Evolutionary conservation across 2,329 filamentous ascomycete genomes (phyloP).

Genomic region (Sarocladium kiliense): DNA sequence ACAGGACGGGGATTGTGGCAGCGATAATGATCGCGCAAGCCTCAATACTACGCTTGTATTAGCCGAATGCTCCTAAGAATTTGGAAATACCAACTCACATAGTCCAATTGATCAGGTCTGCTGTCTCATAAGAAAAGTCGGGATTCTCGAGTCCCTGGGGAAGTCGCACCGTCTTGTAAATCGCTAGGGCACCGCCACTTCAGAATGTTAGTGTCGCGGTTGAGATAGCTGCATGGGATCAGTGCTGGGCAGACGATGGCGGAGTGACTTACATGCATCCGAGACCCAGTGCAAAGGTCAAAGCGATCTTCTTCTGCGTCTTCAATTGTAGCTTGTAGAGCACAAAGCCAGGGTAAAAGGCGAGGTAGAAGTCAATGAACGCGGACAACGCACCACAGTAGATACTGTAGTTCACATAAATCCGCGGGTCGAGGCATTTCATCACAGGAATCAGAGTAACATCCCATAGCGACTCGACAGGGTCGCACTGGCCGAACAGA

Average conservation of each 20-base stretch:
- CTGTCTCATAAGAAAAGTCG: conserved; percentile 9
- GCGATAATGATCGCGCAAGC: conserved; percentile 10
- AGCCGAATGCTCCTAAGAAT: neutral
- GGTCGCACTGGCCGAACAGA: conserved; percentile 19
- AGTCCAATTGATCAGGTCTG: conserved; percentile 7
- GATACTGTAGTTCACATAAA: conserved; percentile 16
- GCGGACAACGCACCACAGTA: conserved; percentile 16
- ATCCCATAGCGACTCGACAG: conserved; percentile 17
- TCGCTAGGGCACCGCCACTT: conserved; percentile 18
- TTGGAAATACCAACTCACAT: neutral
- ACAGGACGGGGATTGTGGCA: conserved; percentile 10
- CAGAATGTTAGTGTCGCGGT: neutral
- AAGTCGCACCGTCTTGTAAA: conserved; percentile 25
- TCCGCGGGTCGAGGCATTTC: conserved; percentile 13
- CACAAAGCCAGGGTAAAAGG: conserved; percentile 18
- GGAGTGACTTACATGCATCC: conserved; percentile 18
- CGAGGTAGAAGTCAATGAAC: conserved; percentile 21
- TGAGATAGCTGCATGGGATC: neutral
- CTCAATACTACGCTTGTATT: conserved; percentile 4
- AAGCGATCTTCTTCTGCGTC: conserved; percentile 18
- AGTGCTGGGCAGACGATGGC: too few relatives aligned
- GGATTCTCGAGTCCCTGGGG: neutral
- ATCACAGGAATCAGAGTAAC: conserved; percentile 7
- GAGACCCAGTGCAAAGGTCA: conserved; percentile 19
- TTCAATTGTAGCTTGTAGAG: conserved; percentile 18